phyloP scores from a whole-genome alignment of 176 grass and related monocot genomes.

The Coix lacrymajobi region DNA sequence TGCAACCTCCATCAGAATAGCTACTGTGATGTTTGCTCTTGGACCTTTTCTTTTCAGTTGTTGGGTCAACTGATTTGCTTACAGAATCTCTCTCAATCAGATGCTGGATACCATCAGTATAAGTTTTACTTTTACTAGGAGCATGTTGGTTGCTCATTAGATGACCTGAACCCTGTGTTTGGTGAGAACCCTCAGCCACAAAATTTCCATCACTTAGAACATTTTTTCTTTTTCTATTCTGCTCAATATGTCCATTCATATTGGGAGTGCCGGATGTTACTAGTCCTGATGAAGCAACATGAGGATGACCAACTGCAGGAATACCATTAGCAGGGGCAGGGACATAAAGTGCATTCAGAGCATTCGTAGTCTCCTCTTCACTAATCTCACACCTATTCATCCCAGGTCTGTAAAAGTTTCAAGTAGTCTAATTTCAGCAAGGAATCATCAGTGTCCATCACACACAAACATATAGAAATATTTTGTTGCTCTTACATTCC shows the following conservation, averaged over 20 bases:
- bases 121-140: slow-evolving; percentile 36
- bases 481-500: background rate
- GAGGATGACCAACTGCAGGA: slow-evolving; percentile 42
- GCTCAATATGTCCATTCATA: slow-evolving; percentile 45
- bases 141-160: slow-evolving; percentile 40
- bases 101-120: slow-evolving; percentile 39
- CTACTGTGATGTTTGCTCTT: slow-evolving; percentile 59
- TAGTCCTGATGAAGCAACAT: slow-evolving; percentile 39
- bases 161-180: slow-evolving; percentile 41
- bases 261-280: slow-evolving; percentile 10
- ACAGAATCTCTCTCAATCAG: slow-evolving; percentile 30
- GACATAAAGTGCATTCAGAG: slow-evolving; percentile 70
- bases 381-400: slow-evolving; percentile 83
- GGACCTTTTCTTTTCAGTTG: slow-evolving; percentile 52
- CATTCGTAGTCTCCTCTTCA: slow-evolving; percentile 91
- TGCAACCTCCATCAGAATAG: slow-evolving; percentile 81
- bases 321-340: slow-evolving; percentile 41
- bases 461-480: slow-evolving; percentile 23
- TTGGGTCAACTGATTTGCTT: slow-evolving; percentile 53
- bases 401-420: slow-evolving; percentile 64
- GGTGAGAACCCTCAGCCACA: slow-evolving; percentile 37
- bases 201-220: slow-evolving; percentile 15
- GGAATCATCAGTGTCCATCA: background rate
- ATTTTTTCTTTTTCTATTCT: slow-evolving; percentile 56
- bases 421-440: slow-evolving; percentile 19